Evolutionary conservation across 2,329 filamentous ascomycete genomes (phyloP).

Genomic region (Verticillium klebahnii): DNA sequence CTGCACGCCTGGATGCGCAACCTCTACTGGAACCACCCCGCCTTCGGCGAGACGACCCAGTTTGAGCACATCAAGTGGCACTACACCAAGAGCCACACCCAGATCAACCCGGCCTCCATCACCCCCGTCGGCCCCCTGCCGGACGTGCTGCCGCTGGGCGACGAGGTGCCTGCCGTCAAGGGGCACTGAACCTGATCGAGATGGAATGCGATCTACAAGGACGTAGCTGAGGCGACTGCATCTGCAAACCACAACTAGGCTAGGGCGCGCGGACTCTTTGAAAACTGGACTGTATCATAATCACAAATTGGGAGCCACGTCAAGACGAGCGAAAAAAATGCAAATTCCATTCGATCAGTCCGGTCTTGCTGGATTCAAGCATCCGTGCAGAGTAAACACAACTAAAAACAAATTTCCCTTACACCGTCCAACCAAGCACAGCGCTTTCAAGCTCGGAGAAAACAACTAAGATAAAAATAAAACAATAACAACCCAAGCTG

Average conservation of each 20-base stretch:
- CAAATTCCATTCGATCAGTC: not conserved
- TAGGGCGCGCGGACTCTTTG: too few relatives aligned
- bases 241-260: not conserved
- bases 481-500: not conserved
- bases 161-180: conserved; percentile 64
- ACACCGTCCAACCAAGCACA: not conserved
- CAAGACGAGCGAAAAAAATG: not conserved
- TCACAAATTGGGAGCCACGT: too few relatives aligned
- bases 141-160: conserved; percentile 70
- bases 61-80: conserved; percentile 93
- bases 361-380: not conserved
- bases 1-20: conserved; percentile 78
- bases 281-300: too few relatives aligned
- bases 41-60: conserved; percentile 79
- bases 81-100: conserved; percentile 56
- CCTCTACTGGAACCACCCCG: conserved; percentile 77
- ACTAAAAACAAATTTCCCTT: not conserved
- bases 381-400: not conserved
- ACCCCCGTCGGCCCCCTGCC: conserved; percentile 82
- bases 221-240: not conserved
- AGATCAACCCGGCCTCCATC: conserved; percentile 68
- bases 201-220: not conserved
- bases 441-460: not conserved
- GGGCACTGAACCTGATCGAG: not conserved
- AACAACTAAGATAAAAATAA: not conserved